Evolutionary conservation across 257 asterid genomes (phyloP).

Genomic region (Jacaranda mimosifolia): DNA sequence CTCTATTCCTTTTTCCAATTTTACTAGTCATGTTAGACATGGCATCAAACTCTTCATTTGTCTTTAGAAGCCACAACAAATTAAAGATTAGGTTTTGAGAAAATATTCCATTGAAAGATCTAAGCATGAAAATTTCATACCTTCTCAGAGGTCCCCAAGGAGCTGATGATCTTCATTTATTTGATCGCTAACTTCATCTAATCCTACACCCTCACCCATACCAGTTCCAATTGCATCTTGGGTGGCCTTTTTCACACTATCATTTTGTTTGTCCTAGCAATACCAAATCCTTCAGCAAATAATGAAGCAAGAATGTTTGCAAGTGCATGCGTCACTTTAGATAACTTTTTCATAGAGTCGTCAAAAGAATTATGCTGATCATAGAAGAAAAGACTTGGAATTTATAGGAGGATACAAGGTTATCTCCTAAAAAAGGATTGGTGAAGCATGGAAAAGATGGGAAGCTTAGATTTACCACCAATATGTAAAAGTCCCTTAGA

Average conservation of each 20-base stretch:
- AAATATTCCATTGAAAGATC: conserved; percentile 13
- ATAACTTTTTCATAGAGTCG: too few relatives aligned
- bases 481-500: too few relatives aligned
- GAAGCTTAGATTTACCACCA: too few relatives aligned
- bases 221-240: too few relatives aligned
- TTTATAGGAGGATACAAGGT: too few relatives aligned
- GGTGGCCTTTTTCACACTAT: conserved; percentile 50
- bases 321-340: conserved; percentile 70
- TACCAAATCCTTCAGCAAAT: conserved; percentile 81
- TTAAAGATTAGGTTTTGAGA: not conserved
- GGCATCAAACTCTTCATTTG: conserved; percentile 61
- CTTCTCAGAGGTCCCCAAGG: conserved; percentile 69
- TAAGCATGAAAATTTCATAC: conserved; percentile 45
- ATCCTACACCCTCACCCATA: conserved; percentile 93
- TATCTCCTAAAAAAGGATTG: too few relatives aligned
- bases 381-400: too few relatives aligned
- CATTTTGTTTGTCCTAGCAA: conserved; percentile 61
- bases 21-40: too few relatives aligned
- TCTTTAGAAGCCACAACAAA: conserved; percentile 51
- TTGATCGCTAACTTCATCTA: conserved; percentile 89
- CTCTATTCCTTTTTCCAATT: conserved; percentile 95
- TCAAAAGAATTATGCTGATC: too few relatives aligned
- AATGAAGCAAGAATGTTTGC: conserved; percentile 72
- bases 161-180: conserved; percentile 93
- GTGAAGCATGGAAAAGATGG: too few relatives aligned